A percentile compares a stretch with the other conserved stretches of the same genome.
phyloP scores from a whole-genome alignment of 495 filamentous ascomycete genomes.

The Cercophora sp. region DNA sequence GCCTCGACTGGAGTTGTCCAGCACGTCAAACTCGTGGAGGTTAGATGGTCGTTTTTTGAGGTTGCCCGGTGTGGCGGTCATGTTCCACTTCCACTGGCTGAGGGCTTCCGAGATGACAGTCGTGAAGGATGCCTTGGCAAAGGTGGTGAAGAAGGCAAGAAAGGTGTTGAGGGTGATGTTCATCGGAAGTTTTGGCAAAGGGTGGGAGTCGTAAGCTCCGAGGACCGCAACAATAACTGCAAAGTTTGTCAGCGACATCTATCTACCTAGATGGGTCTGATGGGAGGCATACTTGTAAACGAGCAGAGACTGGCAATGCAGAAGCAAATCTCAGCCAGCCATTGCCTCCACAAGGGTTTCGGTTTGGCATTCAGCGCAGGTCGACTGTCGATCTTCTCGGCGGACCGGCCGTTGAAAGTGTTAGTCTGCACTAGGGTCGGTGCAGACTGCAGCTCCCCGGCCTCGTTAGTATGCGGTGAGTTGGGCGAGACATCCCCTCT shows the following conservation, averaged over 20 bases:
- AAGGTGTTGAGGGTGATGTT: slow-evolving; percentile 23
- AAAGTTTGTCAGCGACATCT: background rate
- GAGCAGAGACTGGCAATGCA: background rate
- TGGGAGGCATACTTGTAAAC: background rate
- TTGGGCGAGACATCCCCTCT: too few relatives aligned
- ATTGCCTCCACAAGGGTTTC: background rate
- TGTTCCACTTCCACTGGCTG: slow-evolving; percentile 43
- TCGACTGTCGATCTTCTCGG: too few relatives aligned
- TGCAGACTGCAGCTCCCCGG: too few relatives aligned
- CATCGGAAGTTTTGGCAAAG: slow-evolving; percentile 14
- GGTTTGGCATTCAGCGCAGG: too few relatives aligned
- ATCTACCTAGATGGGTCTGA: too few relatives aligned
- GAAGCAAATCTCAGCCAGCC: background rate
- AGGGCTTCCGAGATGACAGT: slow-evolving; percentile 37
- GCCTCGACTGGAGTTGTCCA: slow-evolving; percentile 36
- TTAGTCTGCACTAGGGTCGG: too few relatives aligned
- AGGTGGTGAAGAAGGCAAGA: slow-evolving; percentile 32
- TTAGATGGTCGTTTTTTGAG: background rate
- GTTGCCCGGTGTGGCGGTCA: slow-evolving; percentile 12
- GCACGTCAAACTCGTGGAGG: slow-evolving; percentile 38
- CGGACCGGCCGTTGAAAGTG: too few relatives aligned
- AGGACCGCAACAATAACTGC: slow-evolving; percentile 13
- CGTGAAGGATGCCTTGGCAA: slow-evolving; percentile 39
- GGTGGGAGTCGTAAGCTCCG: slow-evolving; percentile 1
- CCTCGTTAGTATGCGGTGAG: too few relatives aligned